Percentiles rank a stretch among this genome's conserved stretches.
These are phyloP conservation scores for Pichia nakasei DNA, from an alignment of 805 yeast species.

Conservation along the genomic window DNA sequence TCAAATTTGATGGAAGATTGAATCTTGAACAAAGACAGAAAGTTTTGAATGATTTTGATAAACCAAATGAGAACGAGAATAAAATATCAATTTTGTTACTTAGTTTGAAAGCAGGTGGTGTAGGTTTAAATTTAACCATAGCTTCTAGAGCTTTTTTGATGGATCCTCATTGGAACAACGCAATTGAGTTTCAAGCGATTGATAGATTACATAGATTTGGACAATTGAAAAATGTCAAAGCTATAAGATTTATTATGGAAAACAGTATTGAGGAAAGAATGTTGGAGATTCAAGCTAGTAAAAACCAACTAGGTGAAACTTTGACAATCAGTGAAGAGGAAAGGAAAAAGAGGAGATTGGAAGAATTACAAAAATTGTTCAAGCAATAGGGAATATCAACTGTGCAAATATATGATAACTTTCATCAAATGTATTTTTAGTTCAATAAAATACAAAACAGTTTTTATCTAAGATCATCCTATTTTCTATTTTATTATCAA, in stretches of 20 bases:
- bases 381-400: slow-evolving; percentile 29
- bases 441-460: slow-evolving; percentile 21
- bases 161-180: slow-evolving; percentile 98
- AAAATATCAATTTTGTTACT: slow-evolving; percentile 44
- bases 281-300: slow-evolving; percentile 79
- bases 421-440: not conserved
- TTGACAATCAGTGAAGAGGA: slow-evolving; percentile 71
- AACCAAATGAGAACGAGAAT: slow-evolving; percentile 16
- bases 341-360: slow-evolving; percentile 57
- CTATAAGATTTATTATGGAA: slow-evolving; percentile 71
- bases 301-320: slow-evolving; percentile 72
- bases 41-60: slow-evolving; percentile 49
- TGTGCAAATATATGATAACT: no score
- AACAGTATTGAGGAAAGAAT: slow-evolving; percentile 82
- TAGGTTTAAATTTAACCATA: slow-evolving; percentile 77
- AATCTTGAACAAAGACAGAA: slow-evolving; percentile 54
- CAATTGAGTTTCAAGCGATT: slow-evolving; percentile 84
- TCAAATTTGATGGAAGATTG: slow-evolving; percentile 79
- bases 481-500: slow-evolving; percentile 16
- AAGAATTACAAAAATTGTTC: slow-evolving; percentile 62
- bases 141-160: slow-evolving; percentile 82
- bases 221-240: slow-evolving; percentile 62
- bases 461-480: slow-evolving; percentile 13
- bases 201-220: slow-evolving; percentile 90
- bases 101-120: slow-evolving; percentile 90